phyloP scores from a whole-genome alignment of 2,329 filamentous ascomycete species.

The Biscogniauxia mediterranea region DNA sequence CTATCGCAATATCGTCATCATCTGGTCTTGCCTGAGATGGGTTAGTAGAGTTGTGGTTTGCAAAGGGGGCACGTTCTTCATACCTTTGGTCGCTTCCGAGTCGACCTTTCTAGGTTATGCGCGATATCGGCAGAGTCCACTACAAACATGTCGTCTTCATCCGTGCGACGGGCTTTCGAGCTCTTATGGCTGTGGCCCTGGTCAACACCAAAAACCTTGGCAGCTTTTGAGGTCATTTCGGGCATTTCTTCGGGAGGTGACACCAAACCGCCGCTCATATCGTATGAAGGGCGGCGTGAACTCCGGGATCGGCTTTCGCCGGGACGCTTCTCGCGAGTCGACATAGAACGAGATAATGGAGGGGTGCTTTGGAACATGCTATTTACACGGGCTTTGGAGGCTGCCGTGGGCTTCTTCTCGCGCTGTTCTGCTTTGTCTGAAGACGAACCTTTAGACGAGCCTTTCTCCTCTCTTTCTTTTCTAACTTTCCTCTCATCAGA shows the following conservation, averaged over 20 bases:
- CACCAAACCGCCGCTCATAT: constrained; percentile 61
- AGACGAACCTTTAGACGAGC: constrained; percentile 63
- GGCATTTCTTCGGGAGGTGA: constrained; percentile 69
- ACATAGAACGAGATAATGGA: constrained; percentile 66
- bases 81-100: constrained; percentile 47
- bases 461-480: constrained; percentile 63
- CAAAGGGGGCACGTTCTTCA: constrained; percentile 32
- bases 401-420: constrained; percentile 44
- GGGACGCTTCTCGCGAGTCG: constrained; percentile 62
- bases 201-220: constrained; percentile 67
- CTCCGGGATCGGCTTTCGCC: constrained; percentile 51
- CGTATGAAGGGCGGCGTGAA: constrained; percentile 68
- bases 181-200: constrained; percentile 46
- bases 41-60: constrained; percentile 14
- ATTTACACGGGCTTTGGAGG: constrained; percentile 55
- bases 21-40: constrained; percentile 19
- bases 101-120: constrained; percentile 46
- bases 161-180: constrained; percentile 39
- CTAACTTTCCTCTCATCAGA: constrained; percentile 60
- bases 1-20: constrained; percentile 61
- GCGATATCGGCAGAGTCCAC: constrained; percentile 40
- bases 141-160: constrained; percentile 53
- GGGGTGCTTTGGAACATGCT: constrained; percentile 69
- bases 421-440: constrained; percentile 57
- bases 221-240: constrained; percentile 71